Evolutionary conservation across 768 basidiomycete species (phyloP).

Genomic region (Boletus tylopilopsis): DNA sequence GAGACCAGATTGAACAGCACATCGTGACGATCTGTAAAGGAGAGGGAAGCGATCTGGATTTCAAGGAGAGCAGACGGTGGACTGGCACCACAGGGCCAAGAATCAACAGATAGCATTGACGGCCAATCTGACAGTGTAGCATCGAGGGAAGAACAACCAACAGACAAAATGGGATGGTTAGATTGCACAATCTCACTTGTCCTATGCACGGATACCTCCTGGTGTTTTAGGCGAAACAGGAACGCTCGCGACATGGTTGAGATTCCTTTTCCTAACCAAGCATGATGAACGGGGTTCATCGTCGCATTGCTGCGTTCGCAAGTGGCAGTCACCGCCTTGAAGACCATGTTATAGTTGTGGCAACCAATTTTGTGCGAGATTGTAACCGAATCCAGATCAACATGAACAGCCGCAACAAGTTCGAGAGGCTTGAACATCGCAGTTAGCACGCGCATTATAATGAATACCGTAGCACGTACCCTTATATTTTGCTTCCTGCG

Average conservation of each 20-base stretch:
- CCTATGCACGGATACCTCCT: conserved; percentile 45
- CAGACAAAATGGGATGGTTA: conserved; percentile 22
- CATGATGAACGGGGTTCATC: conserved; percentile 42
- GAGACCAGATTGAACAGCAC: conserved; percentile 40
- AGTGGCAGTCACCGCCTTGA: conserved; percentile 39
- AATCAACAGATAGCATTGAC: conserved; percentile 38
- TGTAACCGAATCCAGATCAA: conserved; percentile 47
- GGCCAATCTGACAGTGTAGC: conserved; percentile 60
- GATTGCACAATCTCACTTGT: conserved; percentile 32
- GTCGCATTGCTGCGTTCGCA: conserved; percentile 48
- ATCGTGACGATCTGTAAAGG: conserved; percentile 53
- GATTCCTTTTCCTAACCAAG: conserved; percentile 52
- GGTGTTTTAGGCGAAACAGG: conserved; percentile 40
- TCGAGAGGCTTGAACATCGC: conserved; percentile 16
- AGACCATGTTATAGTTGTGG: conserved; percentile 39
- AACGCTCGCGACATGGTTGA: conserved; percentile 41
- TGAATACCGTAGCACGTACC: conserved; percentile 8
- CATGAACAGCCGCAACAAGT: conserved; percentile 36
- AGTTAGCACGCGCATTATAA: conserved; percentile 1
- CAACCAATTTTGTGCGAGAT: conserved; percentile 36
- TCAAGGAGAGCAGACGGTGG: conserved; percentile 51
- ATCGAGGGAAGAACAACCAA: conserved; percentile 31
- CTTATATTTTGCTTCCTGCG: conserved; percentile 17
- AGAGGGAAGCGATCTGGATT: conserved; percentile 40
- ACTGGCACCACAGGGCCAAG: conserved; percentile 48